Percentiles rank a stretch among this genome's conserved stretches.
phyloP scores from a whole-genome alignment of 139 green algal genomes.

The Edaphochlamys debaryana region DNA sequence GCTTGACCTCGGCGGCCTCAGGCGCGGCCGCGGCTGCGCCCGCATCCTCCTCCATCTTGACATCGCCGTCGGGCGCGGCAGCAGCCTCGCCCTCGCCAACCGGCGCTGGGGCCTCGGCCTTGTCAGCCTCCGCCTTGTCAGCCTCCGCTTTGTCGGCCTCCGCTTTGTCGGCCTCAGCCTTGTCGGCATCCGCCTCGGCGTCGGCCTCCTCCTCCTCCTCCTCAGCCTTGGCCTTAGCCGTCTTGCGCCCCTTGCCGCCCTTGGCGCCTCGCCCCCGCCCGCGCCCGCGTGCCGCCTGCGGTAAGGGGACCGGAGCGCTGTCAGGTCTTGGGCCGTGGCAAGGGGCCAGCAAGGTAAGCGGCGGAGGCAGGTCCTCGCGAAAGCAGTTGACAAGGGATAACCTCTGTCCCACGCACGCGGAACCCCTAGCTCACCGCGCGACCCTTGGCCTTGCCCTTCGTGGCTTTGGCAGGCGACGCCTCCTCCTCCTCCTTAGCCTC shows the following conservation, averaged over 20 bases:
- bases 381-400: too few relatives aligned
- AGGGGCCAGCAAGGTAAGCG: too few relatives aligned
- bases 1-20: not conserved
- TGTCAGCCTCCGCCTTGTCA: not conserved
- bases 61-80: not conserved
- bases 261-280: slow-evolving; percentile 1
- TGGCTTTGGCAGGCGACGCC: not conserved
- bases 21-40: too few relatives aligned
- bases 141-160: too few relatives aligned
- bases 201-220: slow-evolving; percentile 7
- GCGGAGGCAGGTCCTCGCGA: too few relatives aligned
- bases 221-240: slow-evolving; percentile 10
- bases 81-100: not conserved
- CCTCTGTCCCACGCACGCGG: too few relatives aligned
- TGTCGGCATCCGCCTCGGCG: not conserved
- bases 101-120: slow-evolving; percentile 15
- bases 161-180: too few relatives aligned
- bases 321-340: too few relatives aligned
- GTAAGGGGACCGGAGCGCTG: too few relatives aligned
- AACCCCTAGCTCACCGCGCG: slow-evolving; percentile 29
- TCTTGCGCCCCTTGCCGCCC: slow-evolving; percentile 25
- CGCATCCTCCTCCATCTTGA: not conserved
- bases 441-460: slow-evolving; percentile 29
- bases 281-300: slow-evolving; percentile 11
- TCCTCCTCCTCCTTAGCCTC: not conserved